Evolutionary conservation across 768 basidiomycete species (phyloP).

Genomic region (Pilatotrama ljubarskyi): DNA sequence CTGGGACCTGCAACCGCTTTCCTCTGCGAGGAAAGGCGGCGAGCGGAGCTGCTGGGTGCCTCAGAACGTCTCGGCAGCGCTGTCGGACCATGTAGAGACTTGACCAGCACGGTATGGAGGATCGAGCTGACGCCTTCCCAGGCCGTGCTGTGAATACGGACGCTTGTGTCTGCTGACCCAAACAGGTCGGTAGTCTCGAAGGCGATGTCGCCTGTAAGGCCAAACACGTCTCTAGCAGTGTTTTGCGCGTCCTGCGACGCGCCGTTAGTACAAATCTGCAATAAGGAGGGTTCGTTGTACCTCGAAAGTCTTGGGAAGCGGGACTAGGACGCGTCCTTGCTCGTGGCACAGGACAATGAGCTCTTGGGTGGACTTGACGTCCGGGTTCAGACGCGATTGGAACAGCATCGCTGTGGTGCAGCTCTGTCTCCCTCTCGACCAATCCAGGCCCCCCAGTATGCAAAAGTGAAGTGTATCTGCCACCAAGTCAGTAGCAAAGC

Average conservation of each 20-base stretch:
- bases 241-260: constrained; percentile 12
- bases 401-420: constrained; percentile 9
- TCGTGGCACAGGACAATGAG: constrained; percentile 17
- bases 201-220: constrained; percentile 1
- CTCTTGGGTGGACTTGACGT: constrained; percentile 12
- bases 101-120: constrained; percentile 7
- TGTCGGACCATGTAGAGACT: not conserved
- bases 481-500: too few relatives aligned
- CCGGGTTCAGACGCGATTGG: constrained; percentile 3
- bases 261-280: not conserved
- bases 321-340: constrained; percentile 13
- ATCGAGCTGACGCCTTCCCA: constrained; percentile 21
- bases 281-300: not conserved
- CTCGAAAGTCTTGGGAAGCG: constrained; percentile 17
- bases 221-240: constrained; percentile 2
- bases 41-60: not conserved
- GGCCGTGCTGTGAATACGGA: constrained; percentile 18
- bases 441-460: too few relatives aligned
- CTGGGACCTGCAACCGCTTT: not conserved
- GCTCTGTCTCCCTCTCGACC: too few relatives aligned
- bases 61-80: not conserved
- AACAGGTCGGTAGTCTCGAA: constrained; percentile 16
- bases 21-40: constrained; percentile 3
- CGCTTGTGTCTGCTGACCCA: constrained; percentile 4
- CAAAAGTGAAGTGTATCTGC: too few relatives aligned